phyloP scores from a whole-genome alignment of 2,329 filamentous ascomycete species.

The Colletotrichum navitas region DNA sequence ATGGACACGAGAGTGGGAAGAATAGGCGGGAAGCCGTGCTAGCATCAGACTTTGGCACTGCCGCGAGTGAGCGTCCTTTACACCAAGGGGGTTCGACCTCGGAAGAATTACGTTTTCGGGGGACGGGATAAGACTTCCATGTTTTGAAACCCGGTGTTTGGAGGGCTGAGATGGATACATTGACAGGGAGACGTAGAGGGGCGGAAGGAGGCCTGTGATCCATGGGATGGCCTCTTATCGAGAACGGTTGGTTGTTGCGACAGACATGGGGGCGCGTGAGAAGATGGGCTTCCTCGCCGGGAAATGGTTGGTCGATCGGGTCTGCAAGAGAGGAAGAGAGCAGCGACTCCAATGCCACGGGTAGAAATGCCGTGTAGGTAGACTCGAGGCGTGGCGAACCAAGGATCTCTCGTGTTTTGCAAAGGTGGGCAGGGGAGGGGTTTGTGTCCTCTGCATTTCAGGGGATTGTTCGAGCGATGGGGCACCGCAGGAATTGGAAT shows the following conservation, averaged over 20 bases:
- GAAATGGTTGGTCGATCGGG: not conserved
- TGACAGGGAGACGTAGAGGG: not conserved
- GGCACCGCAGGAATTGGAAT: not conserved
- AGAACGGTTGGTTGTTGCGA: not conserved
- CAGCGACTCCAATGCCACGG: slow-evolving; percentile 6
- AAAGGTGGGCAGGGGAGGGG: slow-evolving; percentile 13
- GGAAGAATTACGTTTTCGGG: not conserved
- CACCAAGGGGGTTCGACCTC: not conserved
- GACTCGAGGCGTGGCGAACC: slow-evolving; percentile 8
- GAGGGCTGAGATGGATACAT: not conserved
- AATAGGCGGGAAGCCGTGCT: slow-evolving; percentile 29
- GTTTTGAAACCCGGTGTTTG: slow-evolving; percentile 25
- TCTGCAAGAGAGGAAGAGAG: not conserved
- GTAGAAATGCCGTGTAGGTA: slow-evolving; percentile 26
- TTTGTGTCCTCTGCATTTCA: slow-evolving; percentile 20
- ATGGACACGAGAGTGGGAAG: slow-evolving; percentile 16
- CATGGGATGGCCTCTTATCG: not conserved
- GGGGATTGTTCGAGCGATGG: slow-evolving; percentile 8
- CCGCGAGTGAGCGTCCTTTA: not conserved
- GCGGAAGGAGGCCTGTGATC: not conserved
- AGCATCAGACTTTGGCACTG: not conserved
- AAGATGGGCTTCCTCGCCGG: not conserved
- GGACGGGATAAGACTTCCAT: not conserved
- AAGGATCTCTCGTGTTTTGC: slow-evolving; percentile 21
- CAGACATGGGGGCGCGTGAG: not conserved